These are phyloP conservation scores for Suillus occidentalis DNA, from an alignment of 768 basidiomycete species.

Conservation along the genomic window DNA sequence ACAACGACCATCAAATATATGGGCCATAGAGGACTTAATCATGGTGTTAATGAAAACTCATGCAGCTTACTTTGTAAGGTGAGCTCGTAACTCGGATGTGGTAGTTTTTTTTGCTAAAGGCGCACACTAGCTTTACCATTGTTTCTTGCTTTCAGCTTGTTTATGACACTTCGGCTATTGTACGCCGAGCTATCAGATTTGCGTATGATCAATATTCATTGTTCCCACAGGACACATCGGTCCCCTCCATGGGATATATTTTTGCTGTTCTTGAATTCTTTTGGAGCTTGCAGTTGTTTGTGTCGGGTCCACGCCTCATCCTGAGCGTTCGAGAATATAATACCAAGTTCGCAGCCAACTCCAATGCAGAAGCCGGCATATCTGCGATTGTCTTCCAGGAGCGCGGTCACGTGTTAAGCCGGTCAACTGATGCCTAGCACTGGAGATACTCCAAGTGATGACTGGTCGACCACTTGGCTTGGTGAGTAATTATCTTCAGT, in stretches of 20 bases:
- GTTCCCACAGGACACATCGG: background rate
- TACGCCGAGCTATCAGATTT: background rate
- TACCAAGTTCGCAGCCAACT: background rate
- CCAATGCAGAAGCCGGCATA: background rate
- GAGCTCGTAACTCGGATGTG: background rate
- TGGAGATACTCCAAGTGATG: background rate
- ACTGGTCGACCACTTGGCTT: background rate
- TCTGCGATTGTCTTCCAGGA: background rate
- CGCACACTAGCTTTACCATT: background rate
- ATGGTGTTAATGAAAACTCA: background rate
- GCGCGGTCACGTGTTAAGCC: background rate
- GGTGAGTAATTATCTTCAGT: background rate
- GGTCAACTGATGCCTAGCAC: background rate
- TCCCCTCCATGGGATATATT: background rate
- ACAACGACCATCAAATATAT: background rate
- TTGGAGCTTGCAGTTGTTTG: background rate
- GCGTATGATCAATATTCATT: background rate
- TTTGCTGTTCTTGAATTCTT: background rate
- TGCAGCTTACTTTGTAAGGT: background rate
- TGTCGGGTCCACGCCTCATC: background rate
- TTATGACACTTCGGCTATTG: background rate
- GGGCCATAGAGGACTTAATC: background rate
- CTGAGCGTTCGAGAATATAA: background rate
- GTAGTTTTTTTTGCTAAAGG: background rate
- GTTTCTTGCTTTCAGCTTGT: background rate